Base-by-base conservation (phyloP, 2,329 filamentous ascomycete genomes). In the Aspergillus sp. region DNA sequence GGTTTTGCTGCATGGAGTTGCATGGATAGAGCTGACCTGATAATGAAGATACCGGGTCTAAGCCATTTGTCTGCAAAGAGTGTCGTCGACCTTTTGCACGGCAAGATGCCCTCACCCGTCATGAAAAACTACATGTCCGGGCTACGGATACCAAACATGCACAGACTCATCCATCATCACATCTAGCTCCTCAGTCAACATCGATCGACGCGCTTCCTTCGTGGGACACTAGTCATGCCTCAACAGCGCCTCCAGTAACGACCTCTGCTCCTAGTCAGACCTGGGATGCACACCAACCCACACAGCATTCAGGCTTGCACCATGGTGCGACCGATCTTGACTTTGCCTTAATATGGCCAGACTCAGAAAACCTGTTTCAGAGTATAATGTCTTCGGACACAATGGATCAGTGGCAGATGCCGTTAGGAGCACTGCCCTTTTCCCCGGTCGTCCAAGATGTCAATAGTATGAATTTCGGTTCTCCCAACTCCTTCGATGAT, bases 361-460 rank as follows among this genome's bases (percentile, higher is more conserved):
- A 73, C 46, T 69, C 70, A 2, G 69, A 72, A 45, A 60, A 67
- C 44, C 46, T 72, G 26, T 70, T 71, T 33, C 69, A 72, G 44
- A 69, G 60, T 49, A 57, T 73, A 39, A 68, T 72, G 58, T 65
- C 65, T n/a, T 58, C 61, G 0, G 68, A 71, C 37, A 55, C 56
- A 6, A 53, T 60, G 3, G 64, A 67, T 39, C 65, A 69, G 42
- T 69, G 66, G 68, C 68, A 71, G 45, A 67, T 70, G 53, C 68
- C 68, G 2, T 48, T 71, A 35, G 67, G 68, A 6, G 61, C 68
- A 7, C 48, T 71, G 7, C 68, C 69, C 1, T 66, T 70, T 37
- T 61, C 66, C 3, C 53, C 61, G 4, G 54, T 60, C 7, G 53
- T 61, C 10, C 61, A 57, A 43, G 57, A 60, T 47, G 31, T 58